Conservation (phyloP, 768 basidiomycete species). For the Mycena venus region DNA sequence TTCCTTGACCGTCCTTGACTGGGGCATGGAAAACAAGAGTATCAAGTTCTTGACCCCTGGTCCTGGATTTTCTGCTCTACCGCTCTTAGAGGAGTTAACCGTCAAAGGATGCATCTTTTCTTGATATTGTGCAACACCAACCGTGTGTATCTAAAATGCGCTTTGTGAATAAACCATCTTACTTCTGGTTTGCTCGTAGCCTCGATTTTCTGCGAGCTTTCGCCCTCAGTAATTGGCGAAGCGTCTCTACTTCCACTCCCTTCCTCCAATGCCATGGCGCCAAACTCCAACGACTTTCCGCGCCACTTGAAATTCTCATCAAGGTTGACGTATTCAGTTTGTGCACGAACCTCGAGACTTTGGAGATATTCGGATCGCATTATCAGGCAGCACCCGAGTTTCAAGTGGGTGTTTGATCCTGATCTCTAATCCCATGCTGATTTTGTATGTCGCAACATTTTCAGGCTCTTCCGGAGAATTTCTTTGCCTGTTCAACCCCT, state of each 20-base stretch:
- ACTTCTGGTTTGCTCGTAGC: not conserved
- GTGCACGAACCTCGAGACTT: not conserved
- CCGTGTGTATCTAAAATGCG: not conserved
- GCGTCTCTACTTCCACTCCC: not conserved
- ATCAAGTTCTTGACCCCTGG: not conserved
- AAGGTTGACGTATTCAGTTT: not conserved
- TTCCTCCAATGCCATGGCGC: not conserved
- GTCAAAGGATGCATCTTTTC: not conserved
- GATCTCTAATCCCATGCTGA: too few species aligned
- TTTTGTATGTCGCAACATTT: not conserved
- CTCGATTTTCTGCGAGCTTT: not conserved
- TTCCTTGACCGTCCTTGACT: not conserved
- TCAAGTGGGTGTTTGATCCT: too few species aligned
- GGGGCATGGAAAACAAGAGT: not conserved
- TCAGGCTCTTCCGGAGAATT: not conserved
- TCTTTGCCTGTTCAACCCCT: not conserved
- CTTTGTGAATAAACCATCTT: not conserved
- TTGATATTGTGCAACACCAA: not conserved
- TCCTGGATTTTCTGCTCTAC: not conserved
- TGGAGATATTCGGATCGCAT: not conserved
- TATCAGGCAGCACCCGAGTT: too few species aligned
- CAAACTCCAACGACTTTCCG: not conserved
- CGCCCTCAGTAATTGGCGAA: not conserved
- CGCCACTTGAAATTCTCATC: not conserved
- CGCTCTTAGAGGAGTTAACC: not conserved